Evolutionary conservation across 306 rosid species (phyloP).

Genomic region (Cucumis sativus): DNA sequence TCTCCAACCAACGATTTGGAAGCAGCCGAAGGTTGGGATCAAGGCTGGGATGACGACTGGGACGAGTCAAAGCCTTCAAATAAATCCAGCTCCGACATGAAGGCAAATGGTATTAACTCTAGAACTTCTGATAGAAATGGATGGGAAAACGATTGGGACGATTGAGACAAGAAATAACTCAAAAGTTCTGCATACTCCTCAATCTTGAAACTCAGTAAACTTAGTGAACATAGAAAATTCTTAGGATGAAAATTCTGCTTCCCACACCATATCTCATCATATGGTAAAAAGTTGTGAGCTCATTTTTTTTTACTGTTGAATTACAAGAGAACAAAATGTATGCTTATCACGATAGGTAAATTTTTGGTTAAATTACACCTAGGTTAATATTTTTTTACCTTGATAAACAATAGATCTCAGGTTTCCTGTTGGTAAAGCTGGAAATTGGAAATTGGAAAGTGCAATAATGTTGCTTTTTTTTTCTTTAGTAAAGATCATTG

Average conservation of each 20-base stretch:
- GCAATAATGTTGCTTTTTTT: not conserved
- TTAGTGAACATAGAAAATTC: not conserved
- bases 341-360: not conserved
- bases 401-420: not conserved
- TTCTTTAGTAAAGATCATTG: not conserved
- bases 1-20: slow-evolving; percentile 11
- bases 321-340: not conserved
- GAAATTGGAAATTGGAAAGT: slow-evolving; percentile 5
- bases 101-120: slow-evolving; percentile 13
- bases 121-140: slow-evolving; percentile 11
- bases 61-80: slow-evolving; percentile 1
- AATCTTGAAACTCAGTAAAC: not conserved
- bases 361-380: not conserved
- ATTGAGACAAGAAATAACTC: slow-evolving; percentile 4
- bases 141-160: slow-evolving; percentile 16
- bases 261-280: not conserved
- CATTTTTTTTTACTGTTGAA: not conserved
- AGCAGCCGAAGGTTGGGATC: slow-evolving; percentile 24
- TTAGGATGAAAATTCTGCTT: not conserved
- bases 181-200: not conserved
- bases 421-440: not conserved
- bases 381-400: no score
- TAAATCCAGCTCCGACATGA: not conserved
- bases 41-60: slow-evolving; percentile 24
- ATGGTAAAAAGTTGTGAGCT: not conserved